These are phyloP conservation scores for Tylopilus sp. DNA, from an alignment of 1,284 basidiomycete species.

Conservation along the genomic window DNA sequence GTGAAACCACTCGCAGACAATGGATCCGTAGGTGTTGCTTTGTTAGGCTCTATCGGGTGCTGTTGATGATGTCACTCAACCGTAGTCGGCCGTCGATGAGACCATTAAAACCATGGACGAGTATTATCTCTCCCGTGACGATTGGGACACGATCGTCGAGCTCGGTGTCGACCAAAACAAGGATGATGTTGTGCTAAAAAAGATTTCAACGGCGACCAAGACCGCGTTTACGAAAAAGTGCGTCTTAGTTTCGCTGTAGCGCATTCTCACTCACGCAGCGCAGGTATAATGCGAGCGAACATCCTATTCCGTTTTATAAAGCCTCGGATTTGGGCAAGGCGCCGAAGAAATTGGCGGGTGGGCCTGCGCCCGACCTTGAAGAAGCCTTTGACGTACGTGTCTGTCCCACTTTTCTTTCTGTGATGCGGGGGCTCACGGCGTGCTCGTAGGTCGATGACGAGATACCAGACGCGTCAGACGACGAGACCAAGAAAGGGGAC, in stretches of 20 bases:
- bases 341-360: conserved; percentile 75
- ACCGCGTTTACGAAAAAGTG: conserved; percentile 84
- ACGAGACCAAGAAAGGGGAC: conserved; percentile 43
- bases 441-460: conserved; percentile 28
- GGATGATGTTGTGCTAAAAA: conserved; percentile 76
- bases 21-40: conserved; percentile 53
- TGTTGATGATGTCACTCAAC: neutral
- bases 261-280: neutral
- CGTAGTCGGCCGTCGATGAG: conserved; percentile 74
- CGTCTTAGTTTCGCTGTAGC: neutral
- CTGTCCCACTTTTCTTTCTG: neutral
- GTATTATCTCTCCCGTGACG: conserved; percentile 90
- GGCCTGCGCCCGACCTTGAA: conserved; percentile 82
- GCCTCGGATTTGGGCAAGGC: conserved; percentile 73
- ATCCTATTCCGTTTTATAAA: conserved; percentile 91
- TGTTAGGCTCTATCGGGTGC: neutral
- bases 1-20: conserved; percentile 76
- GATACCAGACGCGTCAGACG: conserved; percentile 50
- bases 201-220: conserved; percentile 82
- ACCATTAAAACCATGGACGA: conserved; percentile 91
- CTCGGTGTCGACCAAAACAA: conserved; percentile 83
- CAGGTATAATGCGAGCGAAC: conserved; percentile 84
- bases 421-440: neutral
- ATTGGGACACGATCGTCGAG: conserved; percentile 95
- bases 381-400: conserved; percentile 69